A percentile compares a stretch with the other conserved stretches of the same genome.
phyloP scores from a whole-genome alignment of 805 yeast species.

The Candida lessepsii region DNA sequence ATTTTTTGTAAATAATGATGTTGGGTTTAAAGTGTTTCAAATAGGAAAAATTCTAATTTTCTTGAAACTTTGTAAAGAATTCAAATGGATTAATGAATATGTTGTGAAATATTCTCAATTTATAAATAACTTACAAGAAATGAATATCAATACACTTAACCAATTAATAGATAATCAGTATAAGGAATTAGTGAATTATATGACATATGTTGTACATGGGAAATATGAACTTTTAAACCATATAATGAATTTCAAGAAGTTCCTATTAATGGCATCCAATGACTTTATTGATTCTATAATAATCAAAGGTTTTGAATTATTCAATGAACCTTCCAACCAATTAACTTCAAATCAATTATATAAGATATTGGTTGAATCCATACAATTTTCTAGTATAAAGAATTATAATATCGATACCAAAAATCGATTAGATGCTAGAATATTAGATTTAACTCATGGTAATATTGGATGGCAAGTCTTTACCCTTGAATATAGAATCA shows the following conservation, averaged over 20 bases:
- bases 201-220: slow-evolving; percentile 48
- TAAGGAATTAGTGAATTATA: slow-evolving; percentile 50
- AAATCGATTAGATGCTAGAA: slow-evolving; percentile 74
- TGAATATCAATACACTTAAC: slow-evolving; percentile 35
- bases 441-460: slow-evolving; percentile 65
- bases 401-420: slow-evolving; percentile 39
- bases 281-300: slow-evolving; percentile 76
- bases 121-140: slow-evolving; percentile 28
- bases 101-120: slow-evolving; percentile 31
- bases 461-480: slow-evolving; percentile 90
- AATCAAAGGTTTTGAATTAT: slow-evolving; percentile 48
- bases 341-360: slow-evolving; percentile 68
- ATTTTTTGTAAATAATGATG: slow-evolving; percentile 35
- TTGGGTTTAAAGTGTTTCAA: slow-evolving; percentile 50
- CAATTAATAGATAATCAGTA: slow-evolving; percentile 42
- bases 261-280: slow-evolving; percentile 71
- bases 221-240: slow-evolving; percentile 51
- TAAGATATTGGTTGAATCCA: slow-evolving; percentile 61
- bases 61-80: slow-evolving; percentile 63
- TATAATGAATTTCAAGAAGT: slow-evolving; percentile 59
- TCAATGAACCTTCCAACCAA: slow-evolving; percentile 61
- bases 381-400: slow-evolving; percentile 51
- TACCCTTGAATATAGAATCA: slow-evolving; percentile 71
- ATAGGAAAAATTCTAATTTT: slow-evolving; percentile 74
- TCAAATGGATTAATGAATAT: slow-evolving; percentile 57